A percentile compares a stretch with the other conserved stretches of the same genome.
Evolutionary conservation across 2,329 filamentous ascomycete genomes (phyloP).

Genomic region (Fusarium torulosum): DNA sequence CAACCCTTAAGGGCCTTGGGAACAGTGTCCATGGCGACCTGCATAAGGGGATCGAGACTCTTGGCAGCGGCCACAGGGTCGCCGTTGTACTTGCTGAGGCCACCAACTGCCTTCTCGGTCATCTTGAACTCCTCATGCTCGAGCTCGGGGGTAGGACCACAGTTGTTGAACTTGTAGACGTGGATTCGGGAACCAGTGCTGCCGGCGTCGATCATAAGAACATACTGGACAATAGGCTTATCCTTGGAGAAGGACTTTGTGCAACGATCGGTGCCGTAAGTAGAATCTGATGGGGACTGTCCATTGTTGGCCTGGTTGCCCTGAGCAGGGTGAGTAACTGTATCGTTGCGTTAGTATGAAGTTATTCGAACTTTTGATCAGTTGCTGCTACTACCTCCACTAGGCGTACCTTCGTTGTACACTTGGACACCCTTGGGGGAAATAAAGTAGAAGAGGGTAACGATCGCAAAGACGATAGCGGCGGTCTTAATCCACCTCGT

Average conservation of each 20-base stretch:
- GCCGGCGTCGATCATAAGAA: constrained; percentile 97
- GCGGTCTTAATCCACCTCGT: constrained; percentile 75
- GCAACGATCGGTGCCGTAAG: constrained; percentile 79
- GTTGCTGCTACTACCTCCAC: constrained; percentile 29
- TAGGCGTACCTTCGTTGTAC: constrained; percentile 59
- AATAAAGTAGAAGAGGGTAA: constrained; percentile 74
- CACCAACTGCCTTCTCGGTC: constrained; percentile 88
- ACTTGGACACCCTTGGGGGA: constrained; percentile 70
- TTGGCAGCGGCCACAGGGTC: constrained; percentile 90
- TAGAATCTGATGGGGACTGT: constrained; percentile 69
- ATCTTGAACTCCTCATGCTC: constrained; percentile 94
- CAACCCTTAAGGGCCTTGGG: constrained; percentile 92
- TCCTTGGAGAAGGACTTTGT: constrained; percentile 84
- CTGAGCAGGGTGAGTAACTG: constrained; percentile 45
- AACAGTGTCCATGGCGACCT: constrained; percentile 85
- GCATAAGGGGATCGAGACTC: constrained; percentile 89
- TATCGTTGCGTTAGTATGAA: constrained; percentile 20
- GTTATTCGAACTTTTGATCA: background rate
- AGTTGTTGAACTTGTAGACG: constrained; percentile 99
- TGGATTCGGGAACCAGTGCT: constrained; percentile 98
- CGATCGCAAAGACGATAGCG: constrained; percentile 69
- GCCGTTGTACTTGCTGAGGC: constrained; percentile 85
- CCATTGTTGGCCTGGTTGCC: constrained; percentile 52
- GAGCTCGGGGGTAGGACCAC: constrained; percentile 92
- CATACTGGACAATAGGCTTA: constrained; percentile 97